These are phyloP conservation scores for Patellifolia procumbens DNA, from an alignment of 179 eudicot genomes.

Conservation along the genomic window DNA sequence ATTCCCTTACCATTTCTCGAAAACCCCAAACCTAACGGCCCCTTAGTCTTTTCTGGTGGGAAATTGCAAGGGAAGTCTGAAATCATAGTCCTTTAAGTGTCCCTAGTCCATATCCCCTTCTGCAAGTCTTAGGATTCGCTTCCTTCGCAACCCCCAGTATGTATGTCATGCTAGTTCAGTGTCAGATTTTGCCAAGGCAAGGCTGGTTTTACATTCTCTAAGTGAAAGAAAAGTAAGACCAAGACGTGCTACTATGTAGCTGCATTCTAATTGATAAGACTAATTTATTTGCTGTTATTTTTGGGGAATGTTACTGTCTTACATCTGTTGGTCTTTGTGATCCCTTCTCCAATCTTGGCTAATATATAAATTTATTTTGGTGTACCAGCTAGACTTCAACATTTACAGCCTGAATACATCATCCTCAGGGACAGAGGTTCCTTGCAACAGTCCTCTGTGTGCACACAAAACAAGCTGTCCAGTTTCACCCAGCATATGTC, in stretches of 20 bases:
- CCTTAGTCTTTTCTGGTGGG: neutral
- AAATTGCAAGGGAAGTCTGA: neutral
- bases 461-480: slow-evolving; percentile 50
- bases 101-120: neutral
- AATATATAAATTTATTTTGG: neutral
- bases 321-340: neutral
- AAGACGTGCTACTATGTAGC: neutral
- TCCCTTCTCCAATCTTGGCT: neutral
- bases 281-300: neutral
- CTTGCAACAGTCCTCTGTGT: slow-evolving; percentile 77
- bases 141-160: neutral
- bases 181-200: neutral
- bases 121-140: neutral
- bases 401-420: slow-evolving; percentile 79
- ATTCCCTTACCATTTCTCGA: too few relatives aligned
- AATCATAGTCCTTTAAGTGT: neutral
- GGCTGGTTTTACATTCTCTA: neutral
- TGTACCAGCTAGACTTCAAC: slow-evolving; percentile 51
- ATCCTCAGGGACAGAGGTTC: slow-evolving; percentile 58
- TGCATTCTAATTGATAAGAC: neutral
- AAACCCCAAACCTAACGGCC: too few relatives aligned
- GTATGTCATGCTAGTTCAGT: neutral
- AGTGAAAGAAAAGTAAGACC: neutral
- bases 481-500: slow-evolving; percentile 43
- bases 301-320: neutral